Percentiles rank a stretch among this genome's conserved stretches.
Conservation (phyloP, 805 yeast genomes). For the Clavispora fructus region DNA sequence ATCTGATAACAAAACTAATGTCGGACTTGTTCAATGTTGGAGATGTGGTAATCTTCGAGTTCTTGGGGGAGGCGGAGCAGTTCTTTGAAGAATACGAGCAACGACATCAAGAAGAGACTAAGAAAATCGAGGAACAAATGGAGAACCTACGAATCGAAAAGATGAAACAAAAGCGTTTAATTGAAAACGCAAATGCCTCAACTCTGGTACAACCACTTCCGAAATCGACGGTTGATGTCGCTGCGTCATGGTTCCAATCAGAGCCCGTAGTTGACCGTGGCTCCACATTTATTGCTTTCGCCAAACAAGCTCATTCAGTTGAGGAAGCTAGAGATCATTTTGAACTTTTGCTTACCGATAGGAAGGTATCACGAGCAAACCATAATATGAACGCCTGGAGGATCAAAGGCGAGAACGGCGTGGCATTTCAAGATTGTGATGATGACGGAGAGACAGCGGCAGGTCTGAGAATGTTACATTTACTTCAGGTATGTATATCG, state of each 20-base stretch:
- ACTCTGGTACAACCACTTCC: background rate
- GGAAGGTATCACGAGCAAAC: conserved; percentile 58
- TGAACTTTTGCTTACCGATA: conserved; percentile 52
- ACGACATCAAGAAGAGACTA: conserved; percentile 3
- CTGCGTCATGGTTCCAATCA: conserved; percentile 72
- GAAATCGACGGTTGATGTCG: conserved; percentile 31
- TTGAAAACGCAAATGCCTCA: background rate
- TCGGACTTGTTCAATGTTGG: conserved; percentile 52
- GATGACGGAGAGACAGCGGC: conserved; percentile 98
- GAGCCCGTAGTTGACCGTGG: conserved; percentile 80
- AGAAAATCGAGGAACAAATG: background rate
- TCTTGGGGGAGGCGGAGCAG: conserved; percentile 57
- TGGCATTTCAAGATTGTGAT: conserved; percentile 76
- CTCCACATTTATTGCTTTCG: conserved; percentile 79
- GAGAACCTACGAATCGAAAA: background rate
- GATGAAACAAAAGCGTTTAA: background rate
- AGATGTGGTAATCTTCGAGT: conserved; percentile 74
- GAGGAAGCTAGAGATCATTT: conserved; percentile 59
- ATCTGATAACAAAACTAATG: conserved; percentile 41
- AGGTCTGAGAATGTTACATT: conserved; percentile 78
- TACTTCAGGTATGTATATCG: conserved; percentile 48
- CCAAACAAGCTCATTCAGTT: conserved; percentile 55
- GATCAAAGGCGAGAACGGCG: conserved; percentile 51
- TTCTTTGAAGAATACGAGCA: conserved; percentile 36
- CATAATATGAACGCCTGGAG: conserved; percentile 91